Conservation (phyloP, 140 eudicot genomes). For the Ambrosia hybrid region DNA sequence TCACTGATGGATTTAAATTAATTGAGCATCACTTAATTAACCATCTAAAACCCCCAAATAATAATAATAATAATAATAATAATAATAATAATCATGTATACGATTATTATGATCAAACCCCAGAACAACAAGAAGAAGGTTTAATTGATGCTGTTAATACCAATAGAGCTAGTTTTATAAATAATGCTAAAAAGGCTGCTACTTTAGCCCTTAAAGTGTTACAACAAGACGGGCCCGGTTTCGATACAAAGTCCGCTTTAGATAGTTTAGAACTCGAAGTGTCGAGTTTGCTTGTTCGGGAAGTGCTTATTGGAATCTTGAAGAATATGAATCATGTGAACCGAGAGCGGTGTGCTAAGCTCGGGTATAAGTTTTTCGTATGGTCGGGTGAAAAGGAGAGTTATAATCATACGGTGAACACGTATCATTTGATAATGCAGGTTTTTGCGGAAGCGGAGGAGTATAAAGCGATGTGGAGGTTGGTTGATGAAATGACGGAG, state of each 20-base stretch:
- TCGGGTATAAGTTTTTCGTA: conserved; percentile 79
- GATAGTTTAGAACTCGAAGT: conserved; percentile 47
- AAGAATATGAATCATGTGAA: conserved; percentile 48
- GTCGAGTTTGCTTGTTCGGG: conserved; percentile 66
- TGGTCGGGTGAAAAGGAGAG: conserved; percentile 74
- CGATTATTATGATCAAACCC: conserved; percentile 19
- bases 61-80: conserved; percentile 9
- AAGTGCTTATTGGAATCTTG: conserved; percentile 68
- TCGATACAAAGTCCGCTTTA: conserved; percentile 58
- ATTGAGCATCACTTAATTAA: conserved; percentile 53
- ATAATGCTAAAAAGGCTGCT: conserved; percentile 47
- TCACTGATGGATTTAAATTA: conserved; percentile 41
- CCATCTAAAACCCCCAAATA: conserved; percentile 22
- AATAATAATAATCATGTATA: too few relatives aligned
- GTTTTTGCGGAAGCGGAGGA: conserved; percentile 77
- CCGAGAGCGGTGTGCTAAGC: conserved; percentile 56
- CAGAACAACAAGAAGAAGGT: neutral
- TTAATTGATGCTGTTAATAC: conserved; percentile 18
- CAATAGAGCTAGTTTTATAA: conserved; percentile 38
- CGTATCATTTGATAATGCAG: conserved; percentile 81
- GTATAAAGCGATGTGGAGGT: conserved; percentile 82
- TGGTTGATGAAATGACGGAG: conserved; percentile 87
- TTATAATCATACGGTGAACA: conserved; percentile 59
- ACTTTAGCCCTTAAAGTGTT: conserved; percentile 54
- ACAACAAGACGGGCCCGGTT: conserved; percentile 74